Evolutionary conservation across 2,329 filamentous ascomycete species (phyloP).

Genomic region (Ophiostoma pallidulum): DNA sequence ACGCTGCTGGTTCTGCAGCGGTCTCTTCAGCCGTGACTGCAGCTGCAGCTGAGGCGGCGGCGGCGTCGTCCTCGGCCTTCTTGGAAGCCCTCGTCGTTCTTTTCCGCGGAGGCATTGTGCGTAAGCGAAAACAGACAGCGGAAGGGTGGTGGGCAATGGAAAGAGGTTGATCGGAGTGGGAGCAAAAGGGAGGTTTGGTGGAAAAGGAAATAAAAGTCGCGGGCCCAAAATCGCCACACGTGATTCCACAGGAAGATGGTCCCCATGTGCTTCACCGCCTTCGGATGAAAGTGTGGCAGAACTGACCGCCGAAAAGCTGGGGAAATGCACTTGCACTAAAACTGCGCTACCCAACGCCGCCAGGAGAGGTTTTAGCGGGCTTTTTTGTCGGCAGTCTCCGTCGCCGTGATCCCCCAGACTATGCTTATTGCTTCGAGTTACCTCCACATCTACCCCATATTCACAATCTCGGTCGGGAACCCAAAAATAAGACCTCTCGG

Average conservation of each 20-base stretch:
- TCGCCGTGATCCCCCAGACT: no score
- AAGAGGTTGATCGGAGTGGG: no score
- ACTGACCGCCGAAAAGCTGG: neutral
- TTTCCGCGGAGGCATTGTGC: conserved; percentile 9
- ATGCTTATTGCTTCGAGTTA: no score
- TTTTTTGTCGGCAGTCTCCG: no score
- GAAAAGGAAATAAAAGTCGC: no score
- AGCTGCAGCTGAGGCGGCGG: no score
- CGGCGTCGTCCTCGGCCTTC: conserved; percentile 5
- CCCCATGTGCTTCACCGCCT: neutral
- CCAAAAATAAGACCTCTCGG: no score
- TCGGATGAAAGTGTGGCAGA: neutral
- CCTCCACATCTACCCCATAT: neutral
- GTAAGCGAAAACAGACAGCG: neutral
- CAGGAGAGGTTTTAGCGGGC: neutral
- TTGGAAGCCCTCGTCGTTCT: conserved; percentile 9
- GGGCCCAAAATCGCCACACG: neutral
- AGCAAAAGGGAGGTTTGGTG: neutral
- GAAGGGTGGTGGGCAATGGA: neutral
- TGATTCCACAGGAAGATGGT: no score
- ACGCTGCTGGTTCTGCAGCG: neutral
- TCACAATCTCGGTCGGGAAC: no score
- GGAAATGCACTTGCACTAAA: neutral
- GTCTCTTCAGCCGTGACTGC: neutral
- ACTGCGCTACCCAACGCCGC: no score